These are phyloP conservation scores for Baorangia bicolor DNA, from an alignment of 768 basidiomycete genomes.

Conservation along the genomic window DNA sequence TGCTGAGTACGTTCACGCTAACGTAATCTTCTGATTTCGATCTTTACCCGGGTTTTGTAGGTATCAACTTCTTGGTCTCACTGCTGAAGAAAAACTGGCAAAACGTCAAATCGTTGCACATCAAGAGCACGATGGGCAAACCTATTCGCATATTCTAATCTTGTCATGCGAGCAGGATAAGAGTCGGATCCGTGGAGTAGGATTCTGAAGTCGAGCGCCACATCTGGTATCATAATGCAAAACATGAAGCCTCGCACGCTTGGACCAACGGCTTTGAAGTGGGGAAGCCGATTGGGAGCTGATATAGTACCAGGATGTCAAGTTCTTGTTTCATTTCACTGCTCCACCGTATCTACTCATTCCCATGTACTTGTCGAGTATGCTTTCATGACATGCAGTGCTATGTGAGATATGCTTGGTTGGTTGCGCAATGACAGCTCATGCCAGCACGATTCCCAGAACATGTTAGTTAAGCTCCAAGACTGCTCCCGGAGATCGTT, in stretches of 20 bases:
- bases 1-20: conserved; percentile 68
- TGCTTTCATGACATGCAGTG: conserved; percentile 12
- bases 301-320: conserved; percentile 43
- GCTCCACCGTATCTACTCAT: conserved; percentile 11
- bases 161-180: not conserved
- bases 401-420: conserved; percentile 8
- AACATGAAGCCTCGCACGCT: conserved; percentile 98
- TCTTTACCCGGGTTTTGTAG: conserved; percentile 37
- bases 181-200: conserved; percentile 16
- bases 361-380: conserved; percentile 23
- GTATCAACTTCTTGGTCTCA: conserved; percentile 99
- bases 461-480: not conserved
- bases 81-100: conserved; percentile 99
- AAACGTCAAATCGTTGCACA: conserved; percentile 97
- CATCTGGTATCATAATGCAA: conserved; percentile 64
- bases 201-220: conserved; percentile 18
- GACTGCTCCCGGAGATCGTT: conserved; percentile 5
- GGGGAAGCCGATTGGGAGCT: conserved; percentile 90
- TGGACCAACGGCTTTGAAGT: conserved; percentile 82
- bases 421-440: not conserved
- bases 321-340: conserved; percentile 19
- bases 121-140: conserved; percentile 99
- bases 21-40: not conserved
- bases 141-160: conserved; percentile 88
- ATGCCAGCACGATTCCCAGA: conserved; percentile 15